Evolutionary conservation across 2,329 filamentous ascomycete species (phyloP), one percentile per base, ranked within the genome.

Genomic region (Aspergillus sp.): DNA sequence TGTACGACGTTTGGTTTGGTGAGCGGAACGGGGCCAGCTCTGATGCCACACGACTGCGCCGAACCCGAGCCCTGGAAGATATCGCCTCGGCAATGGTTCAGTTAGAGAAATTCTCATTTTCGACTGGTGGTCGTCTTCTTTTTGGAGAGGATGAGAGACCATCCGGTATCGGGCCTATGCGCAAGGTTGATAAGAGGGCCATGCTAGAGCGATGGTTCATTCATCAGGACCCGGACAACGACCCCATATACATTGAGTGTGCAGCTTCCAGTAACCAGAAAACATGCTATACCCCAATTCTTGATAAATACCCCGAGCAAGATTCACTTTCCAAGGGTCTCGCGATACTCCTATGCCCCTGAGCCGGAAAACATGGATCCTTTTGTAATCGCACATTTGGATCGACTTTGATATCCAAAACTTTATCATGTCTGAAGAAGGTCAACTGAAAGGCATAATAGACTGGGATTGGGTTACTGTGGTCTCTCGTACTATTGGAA

Each of bases 391-490:
- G 43, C 66, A 4, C 71, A 72, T 54, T 66, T 69, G 1, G 65
- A n/a, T n/a, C n/a, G n/a, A 72, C 33, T 68, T 67, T 41, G 64
- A 70, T 49, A 64, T 69, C 14, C 66, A 72, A 35, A 73, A 73
- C 47, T 59, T 74, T 48, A 58, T 73, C 11, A 69, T 74, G 0
- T 65, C 66, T 0, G 63, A 68, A 19, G 61, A 68, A 0, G 69
- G 71, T 15, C 53, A 65, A 19, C 58, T 75, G 2, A 58, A 50
- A 7, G 68, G 52, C 7, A 47, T 73, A 5, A 69, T 73, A 23
- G 70, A 71, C 58, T 73, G 69, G 71, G 68, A 71, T 39, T 64
- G 62, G 8, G 60, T 69, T 6, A 55, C 50, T 15, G 57, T 62
- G 6, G 58, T 64, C 14, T 68, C 71, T 15, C 64, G 62, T 6